Evolutionary conservation across 1,284 basidiomycete species (phyloP).

Genomic region (Trichosporon sp.): DNA sequence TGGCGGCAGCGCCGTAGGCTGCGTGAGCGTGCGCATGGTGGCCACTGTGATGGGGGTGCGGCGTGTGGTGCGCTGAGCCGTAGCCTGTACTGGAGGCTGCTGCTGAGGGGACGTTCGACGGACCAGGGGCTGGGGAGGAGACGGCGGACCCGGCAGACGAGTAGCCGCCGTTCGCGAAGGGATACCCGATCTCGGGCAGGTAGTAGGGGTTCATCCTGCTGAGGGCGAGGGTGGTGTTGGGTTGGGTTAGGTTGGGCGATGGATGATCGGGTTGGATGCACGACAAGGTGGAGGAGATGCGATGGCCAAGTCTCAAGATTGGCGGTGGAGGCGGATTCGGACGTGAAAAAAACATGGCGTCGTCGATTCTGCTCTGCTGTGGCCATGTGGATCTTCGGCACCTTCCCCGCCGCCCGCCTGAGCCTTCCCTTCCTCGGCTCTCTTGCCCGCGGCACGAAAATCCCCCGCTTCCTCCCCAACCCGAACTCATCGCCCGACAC

Average conservation of each 20-base stretch:
- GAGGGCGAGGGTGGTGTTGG: not conserved
- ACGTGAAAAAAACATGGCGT: not conserved
- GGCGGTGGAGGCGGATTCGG: not conserved
- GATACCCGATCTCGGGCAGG: conserved; percentile 12
- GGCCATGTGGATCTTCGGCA: too few relatives aligned
- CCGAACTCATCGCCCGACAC: not conserved
- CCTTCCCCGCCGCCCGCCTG: too few relatives aligned
- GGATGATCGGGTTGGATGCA: not conserved
- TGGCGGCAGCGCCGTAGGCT: not conserved
- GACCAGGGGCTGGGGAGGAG: conserved; percentile 68
- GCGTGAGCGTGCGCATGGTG: not conserved
- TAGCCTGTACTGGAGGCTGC: not conserved
- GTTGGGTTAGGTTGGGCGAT: not conserved
- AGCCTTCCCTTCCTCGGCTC: not conserved
- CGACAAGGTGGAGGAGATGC: not conserved
- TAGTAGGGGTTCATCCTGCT: conserved; percentile 20
- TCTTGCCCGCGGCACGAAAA: not conserved
- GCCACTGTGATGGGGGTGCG: not conserved
- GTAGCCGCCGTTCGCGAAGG: conserved; percentile 15
- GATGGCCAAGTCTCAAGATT: not conserved
- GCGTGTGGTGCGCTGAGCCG: not conserved
- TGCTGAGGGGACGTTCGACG: not conserved
- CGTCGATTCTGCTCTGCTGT: too few relatives aligned
- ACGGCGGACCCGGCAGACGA: conserved; percentile 16
- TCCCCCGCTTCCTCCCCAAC: not conserved